Evolutionary conservation across 1,284 basidiomycete genomes (phyloP).

Genomic region (Entoloma clypeatum): DNA sequence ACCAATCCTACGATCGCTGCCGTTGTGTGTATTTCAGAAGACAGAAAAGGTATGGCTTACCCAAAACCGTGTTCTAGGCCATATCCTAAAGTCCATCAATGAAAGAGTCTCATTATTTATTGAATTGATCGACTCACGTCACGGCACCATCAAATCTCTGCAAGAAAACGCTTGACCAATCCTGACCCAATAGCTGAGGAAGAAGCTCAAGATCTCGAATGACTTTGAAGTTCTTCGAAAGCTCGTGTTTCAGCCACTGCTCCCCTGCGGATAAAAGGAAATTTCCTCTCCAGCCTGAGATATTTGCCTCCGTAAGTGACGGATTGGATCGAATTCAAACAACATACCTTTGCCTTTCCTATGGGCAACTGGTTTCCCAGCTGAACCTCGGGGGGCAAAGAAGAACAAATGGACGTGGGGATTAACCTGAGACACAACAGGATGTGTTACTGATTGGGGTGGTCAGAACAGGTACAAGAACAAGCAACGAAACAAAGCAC

Average conservation of each 20-base stretch:
- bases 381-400: constrained; percentile 91
- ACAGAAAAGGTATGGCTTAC: constrained; percentile 43
- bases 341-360: constrained; percentile 80
- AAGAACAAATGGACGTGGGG: constrained; percentile 99
- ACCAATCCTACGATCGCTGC: constrained; percentile 63
- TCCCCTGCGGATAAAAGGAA: constrained; percentile 90
- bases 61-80: constrained; percentile 77
- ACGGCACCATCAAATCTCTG: constrained; percentile 84
- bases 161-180: constrained; percentile 93
- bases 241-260: constrained; percentile 90
- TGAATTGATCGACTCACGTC: constrained; percentile 50
- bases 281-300: constrained; percentile 88
- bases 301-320: background rate
- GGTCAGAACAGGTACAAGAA: constrained; percentile 8
- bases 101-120: background rate
- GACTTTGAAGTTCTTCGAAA: constrained; percentile 95
- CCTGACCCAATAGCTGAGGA: constrained; percentile 85
- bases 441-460: constrained; percentile 73
- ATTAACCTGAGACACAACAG: constrained; percentile 94
- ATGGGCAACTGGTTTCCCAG: constrained; percentile 91
- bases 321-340: constrained; percentile 1
- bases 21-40: constrained; percentile 7
- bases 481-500: constrained; percentile 30
- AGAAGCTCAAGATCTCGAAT: constrained; percentile 91
- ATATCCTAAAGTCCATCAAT: constrained; percentile 53